phyloP scores from a whole-genome alignment of 1,284 basidiomycete species.

The Omphalotus olearius region DNA sequence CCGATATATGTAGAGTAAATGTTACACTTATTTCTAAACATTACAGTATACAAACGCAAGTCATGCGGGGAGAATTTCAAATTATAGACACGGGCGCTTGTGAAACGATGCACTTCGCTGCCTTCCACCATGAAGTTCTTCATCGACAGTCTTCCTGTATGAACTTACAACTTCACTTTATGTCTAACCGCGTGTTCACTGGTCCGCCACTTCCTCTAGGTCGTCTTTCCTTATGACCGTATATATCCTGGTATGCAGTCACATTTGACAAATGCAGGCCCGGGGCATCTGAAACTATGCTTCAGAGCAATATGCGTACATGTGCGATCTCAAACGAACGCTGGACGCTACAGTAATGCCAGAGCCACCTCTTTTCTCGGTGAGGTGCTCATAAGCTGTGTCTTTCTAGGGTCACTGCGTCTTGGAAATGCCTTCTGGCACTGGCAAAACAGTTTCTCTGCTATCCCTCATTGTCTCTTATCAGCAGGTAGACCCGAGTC shows the following conservation, averaged over 20 bases:
- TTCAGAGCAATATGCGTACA: conserved; percentile 96
- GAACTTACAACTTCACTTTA: conserved; percentile 14
- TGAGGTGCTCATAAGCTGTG: background rate
- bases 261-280: conserved; percentile 12
- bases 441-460: conserved; percentile 97
- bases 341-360: conserved; percentile 78
- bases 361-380: conserved; percentile 1
- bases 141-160: conserved; percentile 90
- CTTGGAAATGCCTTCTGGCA: conserved; percentile 99
- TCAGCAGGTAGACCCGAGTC: conserved; percentile 68
- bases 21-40: too few relatives aligned
- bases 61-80: too few relatives aligned
- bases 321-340: conserved; percentile 97
- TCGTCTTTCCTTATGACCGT: conserved; percentile 90
- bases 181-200: conserved; percentile 8
- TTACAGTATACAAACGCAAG: too few relatives aligned
- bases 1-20: too few relatives aligned
- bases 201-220: conserved; percentile 36
- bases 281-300: conserved; percentile 7
- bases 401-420: conserved; percentile 88
- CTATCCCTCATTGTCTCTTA: conserved; percentile 97
- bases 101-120: background rate
- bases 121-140: conserved; percentile 82
- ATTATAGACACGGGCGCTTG: background rate
- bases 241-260: conserved; percentile 68